Evolutionary conservation across 2,329 filamentous ascomycete species (phyloP), one percentile per base, ranked within the genome.

Genomic region (Fusarium graminum): DNA sequence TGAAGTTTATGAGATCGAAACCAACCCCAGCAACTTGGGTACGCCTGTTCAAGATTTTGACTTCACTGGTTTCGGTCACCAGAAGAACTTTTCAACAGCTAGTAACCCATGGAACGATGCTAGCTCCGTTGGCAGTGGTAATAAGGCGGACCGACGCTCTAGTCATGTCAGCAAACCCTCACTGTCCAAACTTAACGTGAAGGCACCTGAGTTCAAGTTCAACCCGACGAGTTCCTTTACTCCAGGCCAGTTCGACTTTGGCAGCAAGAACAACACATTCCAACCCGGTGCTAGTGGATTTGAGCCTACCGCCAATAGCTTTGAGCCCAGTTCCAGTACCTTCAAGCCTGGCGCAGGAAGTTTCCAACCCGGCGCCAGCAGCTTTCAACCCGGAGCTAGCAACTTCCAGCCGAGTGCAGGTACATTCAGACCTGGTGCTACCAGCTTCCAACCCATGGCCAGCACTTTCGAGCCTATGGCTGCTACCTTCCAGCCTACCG

Each of bases 191-290:
- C 85, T 98, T 70, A 98, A 98, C 72, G 93, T 96, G 29, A 88
- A 90, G 64, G 94, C 94, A 0, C 91, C 93, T 44, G 92, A 95
- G 73, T 97, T 97, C 82, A 92, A 90, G 71, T 94, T 94, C 78
- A 86, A 87, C 63, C 86, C 85, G 5, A 76, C 68, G 12, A 85
- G 76, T 71, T 71, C 59, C 30, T 72, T 72, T 25, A 72, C 67
- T 6, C 68, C 70, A 29, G 70, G 68, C 2, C 63, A 72, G 36
- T 72, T 68, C 47, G 63, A 60, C 44, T 71, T 72, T 25, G 52
- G 43, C 36, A 57, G 28, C 38, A 84, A 76, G 70, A 79, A 77
- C 34, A 52, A 51, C 49, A 43, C 36, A 25, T 88, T 87, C 70
- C 80, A 82, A 36, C 81, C 83, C 32, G 76, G 43, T 14, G 79